These are phyloP conservation scores for Phlyctochytrium bullatum DNA, from an alignment of 192 early-diverging fungal genomes.

Conservation along the genomic window DNA sequence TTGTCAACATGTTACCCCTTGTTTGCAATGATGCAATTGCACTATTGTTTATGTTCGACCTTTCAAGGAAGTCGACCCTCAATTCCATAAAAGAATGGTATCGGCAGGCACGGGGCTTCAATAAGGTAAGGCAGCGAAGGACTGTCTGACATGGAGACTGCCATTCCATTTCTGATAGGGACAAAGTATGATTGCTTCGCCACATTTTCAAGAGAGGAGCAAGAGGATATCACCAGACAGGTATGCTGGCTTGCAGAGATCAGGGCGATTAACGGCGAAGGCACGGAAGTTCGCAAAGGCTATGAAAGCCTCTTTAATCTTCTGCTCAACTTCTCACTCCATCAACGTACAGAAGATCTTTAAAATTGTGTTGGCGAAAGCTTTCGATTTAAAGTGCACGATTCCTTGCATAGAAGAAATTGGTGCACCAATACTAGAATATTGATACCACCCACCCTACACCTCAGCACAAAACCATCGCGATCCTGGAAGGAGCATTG, in stretches of 20 bases:
- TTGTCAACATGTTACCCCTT: constrained; percentile 96
- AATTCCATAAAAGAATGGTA: constrained; percentile 97
- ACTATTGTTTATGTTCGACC: constrained; percentile 95
- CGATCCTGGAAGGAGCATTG: too few relatives aligned
- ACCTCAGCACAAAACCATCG: too few relatives aligned
- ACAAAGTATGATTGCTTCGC: constrained; percentile 97
- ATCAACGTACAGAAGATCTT: constrained; percentile 98
- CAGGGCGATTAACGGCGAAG: constrained; percentile 28
- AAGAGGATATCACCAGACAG: constrained; percentile 91
- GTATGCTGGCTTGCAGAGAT: constrained; percentile 33
- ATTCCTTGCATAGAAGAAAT: constrained; percentile 89
- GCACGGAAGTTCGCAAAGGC: constrained; percentile 84
- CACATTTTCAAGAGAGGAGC: constrained; percentile 78
- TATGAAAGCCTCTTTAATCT: constrained; percentile 94
- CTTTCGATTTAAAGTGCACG: constrained; percentile 90
- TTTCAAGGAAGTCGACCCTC: constrained; percentile 85
- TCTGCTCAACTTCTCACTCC: constrained; percentile 88
- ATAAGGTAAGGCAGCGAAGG: constrained; percentile 59
- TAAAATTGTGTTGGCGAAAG: constrained; percentile 91
- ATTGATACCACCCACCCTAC: too few relatives aligned
- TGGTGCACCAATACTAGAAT: constrained; percentile 91
- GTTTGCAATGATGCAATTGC: constrained; percentile 95
- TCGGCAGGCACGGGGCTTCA: constrained; percentile 90
- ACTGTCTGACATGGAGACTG: constrained; percentile 54
- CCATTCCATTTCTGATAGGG: constrained; percentile 91